These are phyloP conservation scores for Mortierella sp. DNA, from an alignment of 371 early-diverging fungal genomes.

Conservation along the genomic window DNA sequence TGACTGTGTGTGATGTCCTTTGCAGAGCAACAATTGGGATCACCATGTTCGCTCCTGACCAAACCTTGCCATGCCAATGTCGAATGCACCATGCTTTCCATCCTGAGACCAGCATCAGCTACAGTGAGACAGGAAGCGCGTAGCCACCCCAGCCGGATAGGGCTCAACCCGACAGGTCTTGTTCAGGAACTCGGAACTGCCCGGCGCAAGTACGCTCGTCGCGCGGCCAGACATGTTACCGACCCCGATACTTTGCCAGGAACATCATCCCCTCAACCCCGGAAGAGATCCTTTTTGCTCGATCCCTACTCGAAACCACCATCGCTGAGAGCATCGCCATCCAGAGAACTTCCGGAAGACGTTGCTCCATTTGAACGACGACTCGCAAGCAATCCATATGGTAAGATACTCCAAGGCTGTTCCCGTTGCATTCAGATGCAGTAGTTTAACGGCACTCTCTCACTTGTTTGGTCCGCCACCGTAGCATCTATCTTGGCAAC, in stretches of 20 bases:
- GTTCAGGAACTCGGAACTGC: too few species aligned
- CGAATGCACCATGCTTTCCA: too few species aligned
- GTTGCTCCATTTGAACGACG: slow-evolving; percentile 16
- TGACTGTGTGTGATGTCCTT: not conserved
- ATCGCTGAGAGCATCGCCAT: slow-evolving; percentile 3
- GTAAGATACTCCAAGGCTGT: slow-evolving; percentile 8
- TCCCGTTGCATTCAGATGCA: too few species aligned
- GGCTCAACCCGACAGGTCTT: too few species aligned
- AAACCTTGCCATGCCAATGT: too few species aligned
- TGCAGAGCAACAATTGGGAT: too few species aligned
- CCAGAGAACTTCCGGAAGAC: not conserved
- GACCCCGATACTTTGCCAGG: not conserved
- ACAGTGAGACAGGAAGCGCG: too few species aligned
- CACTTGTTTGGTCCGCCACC: not conserved
- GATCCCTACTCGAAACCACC: slow-evolving; percentile 19
- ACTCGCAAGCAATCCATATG: slow-evolving; percentile 35
- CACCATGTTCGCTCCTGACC: too few species aligned
- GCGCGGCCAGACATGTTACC: not conserved
- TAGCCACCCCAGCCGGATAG: too few species aligned
- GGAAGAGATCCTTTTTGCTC: slow-evolving; percentile 26
- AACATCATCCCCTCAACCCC: not conserved
- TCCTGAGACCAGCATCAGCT: too few species aligned
- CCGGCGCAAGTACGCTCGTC: too few species aligned
- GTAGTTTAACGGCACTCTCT: too few species aligned
- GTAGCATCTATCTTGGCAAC: slow-evolving; percentile 37